These are phyloP conservation scores for Pleurotus eryngii DNA, from an alignment of 768 basidiomycete species.

Conservation along the genomic window DNA sequence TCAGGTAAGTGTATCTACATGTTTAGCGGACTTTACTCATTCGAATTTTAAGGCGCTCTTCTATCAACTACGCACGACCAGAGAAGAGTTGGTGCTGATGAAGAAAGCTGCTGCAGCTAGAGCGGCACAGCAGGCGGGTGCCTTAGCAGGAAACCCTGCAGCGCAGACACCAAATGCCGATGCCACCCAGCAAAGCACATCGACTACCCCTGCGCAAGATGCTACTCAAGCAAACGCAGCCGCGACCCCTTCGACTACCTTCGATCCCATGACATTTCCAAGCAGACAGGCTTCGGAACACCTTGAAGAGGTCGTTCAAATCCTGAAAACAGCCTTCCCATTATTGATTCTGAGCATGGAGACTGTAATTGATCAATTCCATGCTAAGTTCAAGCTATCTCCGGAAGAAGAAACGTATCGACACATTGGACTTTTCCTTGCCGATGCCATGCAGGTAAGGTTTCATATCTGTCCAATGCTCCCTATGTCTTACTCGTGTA, in stretches of 20 bases:
- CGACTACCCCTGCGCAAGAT: constrained; percentile 13
- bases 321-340: constrained; percentile 94
- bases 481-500: constrained; percentile 21
- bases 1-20: constrained; percentile 54
- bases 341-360: constrained; percentile 93
- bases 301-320: constrained; percentile 90
- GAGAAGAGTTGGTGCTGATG: constrained; percentile 60
- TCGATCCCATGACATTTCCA: constrained; percentile 27
- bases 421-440: constrained; percentile 79
- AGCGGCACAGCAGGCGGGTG: constrained; percentile 24
- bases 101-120: constrained; percentile 34
- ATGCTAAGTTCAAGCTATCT: constrained; percentile 81
- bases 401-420: constrained; percentile 95
- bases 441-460: constrained; percentile 79
- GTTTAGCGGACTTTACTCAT: neutral
- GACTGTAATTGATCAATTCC: constrained; percentile 94
- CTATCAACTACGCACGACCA: constrained; percentile 86
- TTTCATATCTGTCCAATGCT: neutral
- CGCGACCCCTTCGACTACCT: constrained; percentile 13
- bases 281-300: constrained; percentile 78
- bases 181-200: neutral
- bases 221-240: constrained; percentile 4
- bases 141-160: neutral
- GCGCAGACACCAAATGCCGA: constrained; percentile 12
- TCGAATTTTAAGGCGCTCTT: constrained; percentile 78